Conservation (phyloP, 2,329 filamentous ascomycete species). For the Botrytis sinoallii region DNA sequence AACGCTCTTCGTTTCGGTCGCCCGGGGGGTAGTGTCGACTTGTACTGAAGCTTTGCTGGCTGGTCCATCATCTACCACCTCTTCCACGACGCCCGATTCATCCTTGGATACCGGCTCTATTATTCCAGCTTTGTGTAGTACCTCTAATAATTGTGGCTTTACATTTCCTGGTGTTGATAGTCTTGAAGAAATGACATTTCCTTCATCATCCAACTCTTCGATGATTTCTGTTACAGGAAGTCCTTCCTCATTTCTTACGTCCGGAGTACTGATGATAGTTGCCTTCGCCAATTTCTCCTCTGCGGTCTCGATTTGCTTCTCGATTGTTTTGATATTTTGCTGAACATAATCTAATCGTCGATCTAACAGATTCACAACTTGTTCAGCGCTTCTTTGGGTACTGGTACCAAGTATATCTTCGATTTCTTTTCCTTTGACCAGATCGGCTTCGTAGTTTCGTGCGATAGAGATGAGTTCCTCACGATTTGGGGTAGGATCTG, state of each 20-base stretch:
- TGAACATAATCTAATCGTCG: slow-evolving; percentile 86
- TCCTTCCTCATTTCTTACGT: slow-evolving; percentile 63
- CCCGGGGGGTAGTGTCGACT: slow-evolving; percentile 8
- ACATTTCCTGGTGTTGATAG: slow-evolving; percentile 65
- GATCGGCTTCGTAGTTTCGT: slow-evolving; percentile 50
- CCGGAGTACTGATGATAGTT: slow-evolving; percentile 56
- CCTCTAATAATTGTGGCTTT: slow-evolving; percentile 66
- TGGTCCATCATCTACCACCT: slow-evolving; percentile 21
- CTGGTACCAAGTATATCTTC: slow-evolving; percentile 45
- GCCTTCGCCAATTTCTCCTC: slow-evolving; percentile 69
- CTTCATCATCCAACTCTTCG: slow-evolving; percentile 88
- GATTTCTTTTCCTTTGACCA: slow-evolving; percentile 59
- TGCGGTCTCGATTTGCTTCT: slow-evolving; percentile 62
- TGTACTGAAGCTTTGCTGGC: slow-evolving; percentile 8
- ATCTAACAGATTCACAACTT: slow-evolving; percentile 65
- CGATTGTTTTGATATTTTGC: slow-evolving; percentile 71
- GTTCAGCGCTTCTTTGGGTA: slow-evolving; percentile 51
- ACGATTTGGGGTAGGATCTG: slow-evolving; percentile 44
- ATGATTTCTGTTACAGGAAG: slow-evolving; percentile 85
- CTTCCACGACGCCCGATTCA: slow-evolving; percentile 9
- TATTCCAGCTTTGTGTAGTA: slow-evolving; percentile 74
- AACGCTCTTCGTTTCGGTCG: not conserved
- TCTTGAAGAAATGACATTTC: slow-evolving; percentile 70
- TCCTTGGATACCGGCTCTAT: slow-evolving; percentile 25
- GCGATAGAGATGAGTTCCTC: slow-evolving; percentile 54